Evolutionary conservation across 2,329 filamentous ascomycete species (phyloP).

Genomic region (Penicillium brevicompactum): DNA sequence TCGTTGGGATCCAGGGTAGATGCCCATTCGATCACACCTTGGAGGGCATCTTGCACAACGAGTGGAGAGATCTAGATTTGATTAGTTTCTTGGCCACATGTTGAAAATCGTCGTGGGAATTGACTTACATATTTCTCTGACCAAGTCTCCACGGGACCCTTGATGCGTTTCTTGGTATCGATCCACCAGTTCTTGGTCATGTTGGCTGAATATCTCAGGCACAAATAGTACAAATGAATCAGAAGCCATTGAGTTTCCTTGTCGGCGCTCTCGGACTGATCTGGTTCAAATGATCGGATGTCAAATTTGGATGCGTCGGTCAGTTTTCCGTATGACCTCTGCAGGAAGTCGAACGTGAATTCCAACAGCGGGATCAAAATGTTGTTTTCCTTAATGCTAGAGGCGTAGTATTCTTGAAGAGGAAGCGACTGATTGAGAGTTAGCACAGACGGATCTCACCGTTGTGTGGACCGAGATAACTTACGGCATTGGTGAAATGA

Average conservation of each 20-base stretch:
- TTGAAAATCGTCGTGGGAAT: conserved; percentile 12
- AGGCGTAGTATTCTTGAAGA: conserved; percentile 77
- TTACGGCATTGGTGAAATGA: conserved; percentile 70
- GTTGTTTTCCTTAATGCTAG: conserved; percentile 74
- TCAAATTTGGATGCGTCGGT: conserved; percentile 72
- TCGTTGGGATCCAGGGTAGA: conserved; percentile 51
- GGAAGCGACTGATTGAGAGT: conserved; percentile 64
- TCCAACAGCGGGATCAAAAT: conserved; percentile 70
- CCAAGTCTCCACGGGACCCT: conserved; percentile 79
- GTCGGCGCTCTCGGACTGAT: conserved; percentile 67
- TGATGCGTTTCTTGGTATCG: conserved; percentile 75
- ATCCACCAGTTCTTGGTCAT: conserved; percentile 85
- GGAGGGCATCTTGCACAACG: conserved; percentile 43
- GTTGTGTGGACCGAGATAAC: conserved; percentile 3
- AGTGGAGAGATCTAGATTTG: conserved; percentile 43
- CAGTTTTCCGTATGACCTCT: conserved; percentile 72
- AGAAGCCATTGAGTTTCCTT: conserved; percentile 80
- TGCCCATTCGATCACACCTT: conserved; percentile 44
- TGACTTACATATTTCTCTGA: conserved; percentile 81
- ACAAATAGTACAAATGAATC: conserved; percentile 81
- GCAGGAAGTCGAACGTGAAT: conserved; percentile 82
- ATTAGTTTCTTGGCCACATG: conserved; percentile 10
- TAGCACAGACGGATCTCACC: conserved; percentile 17
- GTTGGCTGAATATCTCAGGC: conserved; percentile 73
- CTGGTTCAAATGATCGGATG: conserved; percentile 61